Evolutionary conservation across 2,329 filamentous ascomycete species (phyloP).

Genomic region (Thermoascus crustaceus): DNA sequence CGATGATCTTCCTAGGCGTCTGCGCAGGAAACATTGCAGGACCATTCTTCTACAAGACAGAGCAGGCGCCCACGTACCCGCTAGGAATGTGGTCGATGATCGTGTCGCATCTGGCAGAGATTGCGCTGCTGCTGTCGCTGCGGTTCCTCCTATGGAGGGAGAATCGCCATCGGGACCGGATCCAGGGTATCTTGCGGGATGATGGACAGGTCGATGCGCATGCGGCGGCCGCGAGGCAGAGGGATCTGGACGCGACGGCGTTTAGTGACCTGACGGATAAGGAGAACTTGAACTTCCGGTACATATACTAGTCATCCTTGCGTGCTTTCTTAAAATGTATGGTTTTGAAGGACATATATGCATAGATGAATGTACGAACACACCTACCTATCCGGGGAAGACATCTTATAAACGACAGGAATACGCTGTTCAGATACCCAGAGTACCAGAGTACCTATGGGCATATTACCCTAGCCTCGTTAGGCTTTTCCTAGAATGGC

Average conservation of each 20-base stretch:
- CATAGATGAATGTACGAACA: constrained; percentile 1
- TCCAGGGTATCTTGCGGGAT: constrained; percentile 34
- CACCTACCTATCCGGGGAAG: no score
- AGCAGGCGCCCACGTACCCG: constrained; percentile 43
- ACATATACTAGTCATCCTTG: no score
- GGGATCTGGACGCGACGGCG: constrained; percentile 43
- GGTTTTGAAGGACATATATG: background rate
- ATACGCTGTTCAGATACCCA: no score
- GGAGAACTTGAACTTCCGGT: constrained; percentile 47
- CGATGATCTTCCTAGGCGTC: constrained; percentile 52
- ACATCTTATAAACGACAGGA: no score
- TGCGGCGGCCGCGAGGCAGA: constrained; percentile 40
- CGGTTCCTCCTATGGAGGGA: constrained; percentile 42
- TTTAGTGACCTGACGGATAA: constrained; percentile 48
- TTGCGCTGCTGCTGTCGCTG: constrained; percentile 37
- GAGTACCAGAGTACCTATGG: no score
- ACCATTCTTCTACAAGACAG: constrained; percentile 54
- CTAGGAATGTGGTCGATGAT: constrained; percentile 52
- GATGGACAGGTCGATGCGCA: constrained; percentile 15
- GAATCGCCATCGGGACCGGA: constrained; percentile 42
- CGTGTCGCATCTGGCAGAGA: constrained; percentile 46
- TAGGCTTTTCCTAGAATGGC: no score
- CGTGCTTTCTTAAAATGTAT: constrained; percentile 2
- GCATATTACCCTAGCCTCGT: no score
- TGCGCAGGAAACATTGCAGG: constrained; percentile 55